These are phyloP conservation scores for Carex sylvatica DNA, from an alignment of 202 grass and related monocot species.

Conservation along the genomic window DNA sequence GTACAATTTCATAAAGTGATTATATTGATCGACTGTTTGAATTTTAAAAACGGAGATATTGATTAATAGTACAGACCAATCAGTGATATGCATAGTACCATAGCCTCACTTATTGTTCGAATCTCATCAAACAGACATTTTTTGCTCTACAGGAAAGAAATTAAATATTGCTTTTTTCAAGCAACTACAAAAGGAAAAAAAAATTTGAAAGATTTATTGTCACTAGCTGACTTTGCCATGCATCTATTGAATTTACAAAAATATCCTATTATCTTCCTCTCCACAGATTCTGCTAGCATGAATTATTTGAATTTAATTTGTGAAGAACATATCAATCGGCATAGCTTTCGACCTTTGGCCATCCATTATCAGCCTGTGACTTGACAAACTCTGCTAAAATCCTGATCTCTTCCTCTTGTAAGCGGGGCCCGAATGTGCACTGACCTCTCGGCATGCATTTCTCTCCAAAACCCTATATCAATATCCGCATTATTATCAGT, in stretches of 20 bases:
- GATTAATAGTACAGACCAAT: too few species aligned
- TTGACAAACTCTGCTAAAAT: conserved; percentile 73
- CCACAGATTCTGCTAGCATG: background rate
- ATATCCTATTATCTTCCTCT: background rate
- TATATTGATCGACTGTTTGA: too few species aligned
- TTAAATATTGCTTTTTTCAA: too few species aligned
- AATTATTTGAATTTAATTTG: background rate
- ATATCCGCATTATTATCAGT: background rate
- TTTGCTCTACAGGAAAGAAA: too few species aligned
- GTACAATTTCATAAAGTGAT: too few species aligned
- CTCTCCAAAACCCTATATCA: conserved; percentile 70
- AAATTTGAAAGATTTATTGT: background rate
- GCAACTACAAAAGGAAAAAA: too few species aligned
- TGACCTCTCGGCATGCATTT: conserved; percentile 72
- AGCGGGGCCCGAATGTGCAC: conserved; percentile 66
- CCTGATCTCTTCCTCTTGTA: conserved; percentile 78
- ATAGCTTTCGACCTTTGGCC: conserved; percentile 63
- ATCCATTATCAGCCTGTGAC: conserved; percentile 68
- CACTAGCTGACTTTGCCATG: background rate
- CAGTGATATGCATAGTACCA: too few species aligned
- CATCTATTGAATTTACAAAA: background rate
- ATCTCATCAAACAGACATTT: too few species aligned
- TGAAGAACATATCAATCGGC: conserved; percentile 31
- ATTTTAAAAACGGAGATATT: too few species aligned
- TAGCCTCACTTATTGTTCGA: too few species aligned